Base-by-base conservation (phyloP, 2,329 filamentous ascomycete species). In the Apiospora rasikravindrae region DNA sequence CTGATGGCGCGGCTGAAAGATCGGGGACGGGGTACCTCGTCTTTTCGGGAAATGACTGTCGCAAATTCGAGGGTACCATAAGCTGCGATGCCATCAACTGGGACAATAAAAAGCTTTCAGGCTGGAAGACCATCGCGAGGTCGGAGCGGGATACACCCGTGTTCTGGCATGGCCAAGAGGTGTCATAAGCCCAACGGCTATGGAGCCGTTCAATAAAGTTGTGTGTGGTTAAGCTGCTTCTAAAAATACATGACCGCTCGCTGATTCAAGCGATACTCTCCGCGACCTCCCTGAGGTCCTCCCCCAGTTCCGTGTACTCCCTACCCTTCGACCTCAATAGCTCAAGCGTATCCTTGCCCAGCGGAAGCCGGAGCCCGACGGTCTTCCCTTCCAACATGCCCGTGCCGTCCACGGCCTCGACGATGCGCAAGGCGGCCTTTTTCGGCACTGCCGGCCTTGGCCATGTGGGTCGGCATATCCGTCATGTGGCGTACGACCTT, bases 371-470 rank as follows among this genome's bases (percentile, higher is more conserved):
- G 8, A 72, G 71, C 29, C 70, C 71, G 7, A 78, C 42, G 10
- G 75, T 49, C 68, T 69, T 76, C 0, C 75, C 73, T 8, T 73
- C 73, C 71, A 77, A 72, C 2, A 71, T 19, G 13, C 78, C 77
- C 14, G 76, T 79, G 16, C 74, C 73, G 66, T 78, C 77, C 24
- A 79, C 72, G 0, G 75, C 71, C 51, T 79, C 77, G 44, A 79
- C 74, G 11, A 79, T 77, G 16, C 76, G 74, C 47, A 74, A 67
- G 1, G 75, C 77, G 5, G 77, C 72, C 4, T 72, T 49, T 49
- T 19, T 68, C 53, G 11, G 76, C 67, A n/a, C 73, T 40, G 3
- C 73, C 61, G 5, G 69, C 73, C 5, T 22, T 67, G 13, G 53
- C 40, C 57, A 40, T 64, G n/a, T 69, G 37, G 26, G 37, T 70